Evolutionary conservation across 345 rosid species (phyloP).

Genomic region (Durio zibethinus): DNA sequence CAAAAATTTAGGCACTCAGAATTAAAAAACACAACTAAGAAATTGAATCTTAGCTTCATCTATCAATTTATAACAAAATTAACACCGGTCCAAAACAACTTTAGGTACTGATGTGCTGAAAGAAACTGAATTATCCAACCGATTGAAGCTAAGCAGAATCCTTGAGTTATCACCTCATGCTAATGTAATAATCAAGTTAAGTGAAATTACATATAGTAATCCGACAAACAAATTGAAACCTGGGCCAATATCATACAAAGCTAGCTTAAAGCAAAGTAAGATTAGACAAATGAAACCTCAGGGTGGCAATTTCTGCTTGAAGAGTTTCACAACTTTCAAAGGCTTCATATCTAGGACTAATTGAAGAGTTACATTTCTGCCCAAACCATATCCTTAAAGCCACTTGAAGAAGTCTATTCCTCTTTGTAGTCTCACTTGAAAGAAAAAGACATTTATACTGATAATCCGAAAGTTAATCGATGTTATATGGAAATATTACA

Average conservation of each 20-base stretch:
- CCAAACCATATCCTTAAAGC: not conserved
- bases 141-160: not conserved
- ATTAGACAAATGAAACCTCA: conserved; percentile 12
- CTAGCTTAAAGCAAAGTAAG: not conserved
- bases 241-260: conserved; percentile 10
- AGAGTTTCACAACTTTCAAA: not conserved
- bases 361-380: not conserved
- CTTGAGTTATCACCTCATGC: not conserved
- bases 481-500: conserved; percentile 53
- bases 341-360: not conserved
- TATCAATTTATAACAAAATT: too few relatives aligned
- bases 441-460: not conserved
- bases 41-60: too few relatives aligned
- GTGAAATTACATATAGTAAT: not conserved
- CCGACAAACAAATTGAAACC: not conserved
- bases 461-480: conserved; percentile 13
- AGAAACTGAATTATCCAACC: not conserved
- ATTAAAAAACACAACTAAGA: too few relatives aligned
- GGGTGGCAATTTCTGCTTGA: not conserved
- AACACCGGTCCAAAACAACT: too few relatives aligned
- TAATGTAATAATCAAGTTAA: not conserved
- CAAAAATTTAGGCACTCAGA: too few relatives aligned
- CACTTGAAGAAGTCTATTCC: conserved; percentile 17
- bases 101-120: not conserved
- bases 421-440: not conserved